Evolutionary conservation across 768 basidiomycete species (phyloP).

Genomic region (Trametes punicea): DNA sequence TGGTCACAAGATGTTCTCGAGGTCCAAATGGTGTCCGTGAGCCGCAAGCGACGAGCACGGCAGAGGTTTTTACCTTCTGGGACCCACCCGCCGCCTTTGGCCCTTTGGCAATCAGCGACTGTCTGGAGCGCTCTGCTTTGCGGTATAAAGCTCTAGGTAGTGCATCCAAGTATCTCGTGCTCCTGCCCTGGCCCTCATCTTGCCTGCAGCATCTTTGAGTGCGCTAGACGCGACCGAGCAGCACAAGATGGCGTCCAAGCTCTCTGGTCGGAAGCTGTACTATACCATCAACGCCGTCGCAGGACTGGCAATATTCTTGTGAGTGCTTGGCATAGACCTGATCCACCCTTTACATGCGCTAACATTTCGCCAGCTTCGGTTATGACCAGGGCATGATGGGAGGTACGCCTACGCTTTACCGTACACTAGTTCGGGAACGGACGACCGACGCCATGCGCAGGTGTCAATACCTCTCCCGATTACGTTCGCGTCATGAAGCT

Average conservation of each 20-base stretch:
- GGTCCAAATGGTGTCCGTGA: neutral
- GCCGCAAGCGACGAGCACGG: conserved; percentile 17
- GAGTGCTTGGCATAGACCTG: conserved; percentile 4
- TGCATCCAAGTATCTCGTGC: neutral
- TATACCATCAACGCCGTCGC: conserved; percentile 32
- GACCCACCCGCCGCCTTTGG: conserved; percentile 4
- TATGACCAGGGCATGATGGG: conserved; percentile 51
- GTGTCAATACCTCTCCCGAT: conserved; percentile 43
- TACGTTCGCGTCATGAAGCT: conserved; percentile 41
- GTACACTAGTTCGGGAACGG: neutral
- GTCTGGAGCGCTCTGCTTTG: neutral
- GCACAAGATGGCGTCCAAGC: conserved; percentile 9
- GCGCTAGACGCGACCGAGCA: neutral
- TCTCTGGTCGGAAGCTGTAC: conserved; percentile 27
- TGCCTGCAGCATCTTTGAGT: neutral
- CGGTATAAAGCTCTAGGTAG: neutral
- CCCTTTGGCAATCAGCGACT: conserved; percentile 1
- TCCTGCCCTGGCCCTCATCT: neutral
- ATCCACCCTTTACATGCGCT: neutral
- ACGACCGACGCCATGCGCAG: neutral
- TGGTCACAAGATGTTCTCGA: conserved; percentile 13
- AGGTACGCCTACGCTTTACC: conserved; percentile 20
- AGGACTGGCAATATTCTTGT: conserved; percentile 35
- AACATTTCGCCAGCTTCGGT: conserved; percentile 36
- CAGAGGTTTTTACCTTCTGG: conserved; percentile 4